Percentiles rank a stretch among this genome's conserved stretches.
Conservation (phyloP, 116 monocot genomes). For the Trichopus zeylanicus region DNA sequence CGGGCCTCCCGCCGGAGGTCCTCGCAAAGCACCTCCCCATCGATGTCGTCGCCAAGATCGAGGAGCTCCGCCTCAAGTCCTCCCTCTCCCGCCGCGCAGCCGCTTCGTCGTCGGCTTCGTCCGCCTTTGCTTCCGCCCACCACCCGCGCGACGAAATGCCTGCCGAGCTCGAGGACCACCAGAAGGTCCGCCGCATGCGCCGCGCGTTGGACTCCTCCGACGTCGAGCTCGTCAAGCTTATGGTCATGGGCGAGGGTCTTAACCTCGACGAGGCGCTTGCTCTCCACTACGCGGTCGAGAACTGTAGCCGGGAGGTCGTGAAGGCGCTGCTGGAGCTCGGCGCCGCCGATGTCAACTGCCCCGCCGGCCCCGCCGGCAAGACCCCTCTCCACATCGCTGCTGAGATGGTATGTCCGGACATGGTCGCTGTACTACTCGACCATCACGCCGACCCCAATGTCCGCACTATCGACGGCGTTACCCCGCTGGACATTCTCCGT, state of each 20-base stretch:
- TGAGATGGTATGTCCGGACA: conserved; percentile 88
- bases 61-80: conserved; percentile 77
- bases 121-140: conserved; percentile 15
- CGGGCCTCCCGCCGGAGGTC: conserved; percentile 77
- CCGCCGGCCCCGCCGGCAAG: conserved; percentile 65
- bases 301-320: conserved; percentile 81
- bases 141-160: conserved; percentile 14
- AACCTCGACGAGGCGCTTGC: conserved; percentile 87
- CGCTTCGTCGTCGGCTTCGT: conserved; percentile 16
- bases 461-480: conserved; percentile 72
- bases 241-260: conserved; percentile 94
- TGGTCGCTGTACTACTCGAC: conserved; percentile 89
- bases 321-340: conserved; percentile 85
- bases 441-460: conserved; percentile 89
- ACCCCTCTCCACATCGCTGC: conserved; percentile 82
- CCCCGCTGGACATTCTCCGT: conserved; percentile 74
- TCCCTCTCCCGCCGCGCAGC: conserved; percentile 41
- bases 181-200: conserved; percentile 91
- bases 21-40: conserved; percentile 87
- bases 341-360: conserved; percentile 84
- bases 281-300: conserved; percentile 82
- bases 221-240: conserved; percentile 82
- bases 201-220: conserved; percentile 86
- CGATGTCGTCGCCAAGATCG: conserved; percentile 75
- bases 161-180: conserved; percentile 49